A percentile compares a stretch with the other conserved stretches of the same genome.
phyloP scores from a whole-genome alignment of 371 early-diverging fungal species.

The Mucor plumbeus region DNA sequence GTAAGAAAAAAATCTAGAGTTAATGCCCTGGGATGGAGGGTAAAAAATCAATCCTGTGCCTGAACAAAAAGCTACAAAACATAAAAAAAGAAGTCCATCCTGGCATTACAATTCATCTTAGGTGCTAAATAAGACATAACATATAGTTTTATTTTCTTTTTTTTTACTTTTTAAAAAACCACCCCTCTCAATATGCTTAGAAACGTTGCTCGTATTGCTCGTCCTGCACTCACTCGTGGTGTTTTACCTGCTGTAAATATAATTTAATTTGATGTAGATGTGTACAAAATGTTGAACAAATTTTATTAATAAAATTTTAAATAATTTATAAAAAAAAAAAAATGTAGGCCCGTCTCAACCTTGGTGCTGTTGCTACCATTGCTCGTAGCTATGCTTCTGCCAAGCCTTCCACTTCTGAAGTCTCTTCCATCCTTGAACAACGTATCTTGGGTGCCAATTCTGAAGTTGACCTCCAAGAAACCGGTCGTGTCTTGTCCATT shows the following conservation, averaged over 20 bases:
- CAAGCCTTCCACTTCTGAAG: constrained; percentile 80
- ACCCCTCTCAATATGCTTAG: constrained; percentile 44
- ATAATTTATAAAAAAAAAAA: background rate
- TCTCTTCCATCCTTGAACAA: constrained; percentile 90
- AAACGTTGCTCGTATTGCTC: constrained; percentile 60
- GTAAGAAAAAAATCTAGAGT: background rate
- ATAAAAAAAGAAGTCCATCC: constrained; percentile 18
- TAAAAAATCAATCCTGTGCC: constrained; percentile 3
- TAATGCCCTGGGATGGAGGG: constrained; percentile 4
- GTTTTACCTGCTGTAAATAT: constrained; percentile 54
- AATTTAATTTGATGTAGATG: background rate
- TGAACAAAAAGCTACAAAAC: background rate
- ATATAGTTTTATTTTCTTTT: constrained; percentile 9
- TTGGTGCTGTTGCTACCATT: constrained; percentile 58
- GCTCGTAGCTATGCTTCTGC: constrained; percentile 61
- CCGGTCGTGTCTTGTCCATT: constrained; percentile 96
- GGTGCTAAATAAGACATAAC: background rate
- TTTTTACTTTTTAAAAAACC: constrained; percentile 11
- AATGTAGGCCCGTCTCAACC: constrained; percentile 55
- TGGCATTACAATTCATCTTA: constrained; percentile 10
- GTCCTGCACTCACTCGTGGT: constrained; percentile 49
- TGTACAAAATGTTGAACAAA: background rate
- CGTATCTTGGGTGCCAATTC: constrained; percentile 86
- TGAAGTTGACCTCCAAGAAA: constrained; percentile 91
- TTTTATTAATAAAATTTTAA: background rate